Evolutionary conservation across 331 rosid genomes (phyloP).

Genomic region (Acacia concinna): DNA sequence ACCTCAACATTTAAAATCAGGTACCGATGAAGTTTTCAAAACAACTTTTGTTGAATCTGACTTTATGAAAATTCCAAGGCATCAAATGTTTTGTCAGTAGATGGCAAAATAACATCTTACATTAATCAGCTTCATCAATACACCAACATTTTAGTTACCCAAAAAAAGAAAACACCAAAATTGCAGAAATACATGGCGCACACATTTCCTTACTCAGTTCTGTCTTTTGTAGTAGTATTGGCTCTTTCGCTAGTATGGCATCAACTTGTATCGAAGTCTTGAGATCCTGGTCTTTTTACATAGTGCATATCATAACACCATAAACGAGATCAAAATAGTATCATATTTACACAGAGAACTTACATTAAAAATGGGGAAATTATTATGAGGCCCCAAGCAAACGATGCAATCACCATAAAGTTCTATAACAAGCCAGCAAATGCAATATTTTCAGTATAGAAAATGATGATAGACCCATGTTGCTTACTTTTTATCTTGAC

Average conservation of each 20-base stretch:
- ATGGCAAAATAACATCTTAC: neutral
- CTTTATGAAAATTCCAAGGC: neutral
- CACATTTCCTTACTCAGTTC: neutral
- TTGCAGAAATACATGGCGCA: neutral
- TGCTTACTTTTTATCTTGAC: too few relatives aligned
- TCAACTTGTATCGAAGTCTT: too few relatives aligned
- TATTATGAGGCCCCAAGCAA: too few relatives aligned
- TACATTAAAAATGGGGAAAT: too few relatives aligned
- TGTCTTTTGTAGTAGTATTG: too few relatives aligned
- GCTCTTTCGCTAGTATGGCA: too few relatives aligned
- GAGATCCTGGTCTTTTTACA: neutral
- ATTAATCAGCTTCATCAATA: neutral
- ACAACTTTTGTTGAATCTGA: neutral
- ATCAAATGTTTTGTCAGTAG: neutral
- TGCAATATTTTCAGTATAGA: too few relatives aligned
- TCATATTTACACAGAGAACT: neutral
- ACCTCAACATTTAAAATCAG: constrained; percentile 21
- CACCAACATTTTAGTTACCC: neutral
- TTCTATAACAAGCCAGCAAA: accelerated
- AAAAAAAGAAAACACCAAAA: too few relatives aligned
- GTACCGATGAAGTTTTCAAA: neutral
- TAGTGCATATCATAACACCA: neutral
- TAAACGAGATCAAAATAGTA: neutral
- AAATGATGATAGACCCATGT: too few relatives aligned
- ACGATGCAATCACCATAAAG: too few relatives aligned